Base-by-base conservation (phyloP, 305 asterid species). In the Rubia tinctorum region DNA sequence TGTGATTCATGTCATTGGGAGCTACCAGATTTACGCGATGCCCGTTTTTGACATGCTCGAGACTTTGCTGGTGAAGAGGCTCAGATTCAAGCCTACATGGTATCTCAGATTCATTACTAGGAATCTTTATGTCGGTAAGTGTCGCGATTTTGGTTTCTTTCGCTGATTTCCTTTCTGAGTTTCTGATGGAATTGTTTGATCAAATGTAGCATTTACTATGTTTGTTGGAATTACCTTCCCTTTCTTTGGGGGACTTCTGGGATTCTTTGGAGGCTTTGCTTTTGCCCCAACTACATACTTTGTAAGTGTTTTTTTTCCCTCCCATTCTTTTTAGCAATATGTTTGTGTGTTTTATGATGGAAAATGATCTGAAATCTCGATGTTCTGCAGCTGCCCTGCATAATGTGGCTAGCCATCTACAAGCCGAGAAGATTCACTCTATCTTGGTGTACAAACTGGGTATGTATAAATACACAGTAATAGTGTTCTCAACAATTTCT, bases 21-120 rank as follows among this genome's bases (percentile, higher is more conserved):
- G 97, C 80, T 91, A 91, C 78, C 97, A 90, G 97, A 82, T 90
- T 67, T 90, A 89, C 42, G 97, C 97, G 7, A 90, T 92, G 97
- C 98, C 97, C 2, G 97, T 92, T 72, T 92, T 92, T 75, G 98
- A 90, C 88, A 92, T 90, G 97, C 74, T 89, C n/a, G 98, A 92
- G 77, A 86, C 97, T 4, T 73, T 88, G 55, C 91, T 89, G 2
- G 91, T 88, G 43, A 90, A 90, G 90, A 89, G 82, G 77, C 77
- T 92, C 7, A 81, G 64, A 13, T 89, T 92, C 85, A 86, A 49
- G 82, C 96, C 98, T 4, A 85, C 79, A 53, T 83, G 89, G 91
- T 75, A 71, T 13, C 77, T 89, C 53, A 85, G 97, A 15, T 89
- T 89, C 66, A 51, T 89, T 73, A 59, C 89, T 23, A 84, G 96